Evolutionary conservation across 164 flowering plant species (phyloP), one percentile per base, ranked within the genome.

Genomic region (Liriodendron chinense): DNA sequence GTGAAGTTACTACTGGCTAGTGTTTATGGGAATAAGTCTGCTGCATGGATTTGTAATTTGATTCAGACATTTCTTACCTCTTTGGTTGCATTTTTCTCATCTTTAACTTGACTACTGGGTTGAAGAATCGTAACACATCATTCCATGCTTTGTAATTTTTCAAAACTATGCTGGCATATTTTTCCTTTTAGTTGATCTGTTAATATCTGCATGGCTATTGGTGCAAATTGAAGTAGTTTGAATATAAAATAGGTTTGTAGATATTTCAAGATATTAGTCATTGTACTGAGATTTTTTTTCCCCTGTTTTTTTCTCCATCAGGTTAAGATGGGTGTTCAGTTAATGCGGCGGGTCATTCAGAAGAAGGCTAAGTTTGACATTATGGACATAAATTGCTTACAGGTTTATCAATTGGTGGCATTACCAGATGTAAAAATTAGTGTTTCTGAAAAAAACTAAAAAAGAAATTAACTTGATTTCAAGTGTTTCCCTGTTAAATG

Each of bases 321-420:
- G 98, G 94, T 95, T 48, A 95, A 90, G 80, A 84, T 93, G 88
- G 99, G 90, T 64, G 88, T 95, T 21, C 96, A 92, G 76, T 93
- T 90, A 73, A 95, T 95, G 99, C 87, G 99, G 10, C 88, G 91
- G 48, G 89, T 89, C 66, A 95, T 95, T 79, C 92, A 85, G 70
- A 93, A 88, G 81, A 92, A 86, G 83, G 99, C 97, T 28, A 92
- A 93, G 75, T 95, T 95, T 87, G 94, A 95, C 80, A 92, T 95
- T 62, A 89, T 87, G 92, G 86, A 87, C 72, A 96, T 95, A 61
- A 89, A 92, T 75, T 87, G 93, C 75, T 68, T 85, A 48, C 87
- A 92, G 98, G 98, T 94, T 75, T 71, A 84, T 78, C 24, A 68
- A 20, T 69, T 18, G 5, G 3, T 67, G 14, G 18, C 43, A 21